Evolutionary conservation across 2,329 filamentous ascomycete genomes (phyloP).

Genomic region (Hirsutella thompsonii): DNA sequence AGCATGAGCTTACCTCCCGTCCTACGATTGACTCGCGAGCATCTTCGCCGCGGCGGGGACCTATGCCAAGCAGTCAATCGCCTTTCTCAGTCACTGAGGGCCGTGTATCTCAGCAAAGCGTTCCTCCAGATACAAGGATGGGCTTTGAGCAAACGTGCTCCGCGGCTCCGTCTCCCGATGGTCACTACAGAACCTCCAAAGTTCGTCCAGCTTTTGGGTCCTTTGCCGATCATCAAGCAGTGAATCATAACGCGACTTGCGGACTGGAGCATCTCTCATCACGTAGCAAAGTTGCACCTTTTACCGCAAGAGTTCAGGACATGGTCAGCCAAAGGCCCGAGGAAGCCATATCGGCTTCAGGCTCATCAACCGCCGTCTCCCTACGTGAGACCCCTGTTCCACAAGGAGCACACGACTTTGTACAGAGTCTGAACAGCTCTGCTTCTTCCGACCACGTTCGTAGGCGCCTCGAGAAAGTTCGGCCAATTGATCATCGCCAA

Average conservation of each 20-base stretch:
- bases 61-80: no score
- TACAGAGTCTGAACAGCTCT: background rate
- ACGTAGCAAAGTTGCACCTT: slow-evolving; percentile 9
- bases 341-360: slow-evolving; percentile 2
- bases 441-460: background rate
- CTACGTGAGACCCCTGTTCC: background rate
- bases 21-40: no score
- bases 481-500: background rate
- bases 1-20: no score
- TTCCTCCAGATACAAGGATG: background rate
- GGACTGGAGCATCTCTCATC: slow-evolving; percentile 2
- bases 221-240: slow-evolving; percentile 5
- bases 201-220: slow-evolving; percentile 12
- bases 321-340: background rate
- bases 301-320: slow-evolving; percentile 3
- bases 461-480: background rate
- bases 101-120: no score
- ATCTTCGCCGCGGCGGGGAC: no score
- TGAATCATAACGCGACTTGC: background rate
- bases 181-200: slow-evolving; percentile 12
- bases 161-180: slow-evolving; percentile 6
- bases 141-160: background rate
- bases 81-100: no score
- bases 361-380: slow-evolving; percentile 4
- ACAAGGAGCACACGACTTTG: background rate